These are phyloP conservation scores for Russula abietina DNA, from an alignment of 768 basidiomycete species.

Conservation along the genomic window DNA sequence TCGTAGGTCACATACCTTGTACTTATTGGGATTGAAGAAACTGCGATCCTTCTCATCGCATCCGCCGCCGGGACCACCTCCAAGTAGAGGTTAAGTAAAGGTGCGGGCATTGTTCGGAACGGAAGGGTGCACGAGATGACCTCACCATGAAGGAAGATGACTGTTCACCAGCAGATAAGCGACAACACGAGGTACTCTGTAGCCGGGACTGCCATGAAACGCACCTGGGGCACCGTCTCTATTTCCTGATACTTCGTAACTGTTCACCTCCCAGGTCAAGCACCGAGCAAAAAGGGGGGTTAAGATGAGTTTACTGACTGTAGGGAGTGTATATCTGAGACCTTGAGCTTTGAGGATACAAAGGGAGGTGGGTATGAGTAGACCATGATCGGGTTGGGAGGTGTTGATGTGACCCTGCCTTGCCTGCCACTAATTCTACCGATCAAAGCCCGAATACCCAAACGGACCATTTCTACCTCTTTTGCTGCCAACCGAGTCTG, in stretches of 20 bases:
- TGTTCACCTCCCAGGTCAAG: constrained; percentile 6
- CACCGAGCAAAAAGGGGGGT: neutral
- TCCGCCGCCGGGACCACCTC: constrained; percentile 81
- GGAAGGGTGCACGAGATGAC: neutral
- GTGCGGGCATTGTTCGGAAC: neutral
- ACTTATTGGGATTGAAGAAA: constrained; percentile 82
- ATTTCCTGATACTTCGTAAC: constrained; percentile 25
- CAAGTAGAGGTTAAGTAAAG: neutral
- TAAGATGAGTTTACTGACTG: constrained; percentile 13
- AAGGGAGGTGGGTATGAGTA: constrained; percentile 20
- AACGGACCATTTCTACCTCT: constrained; percentile 4
- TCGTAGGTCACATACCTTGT: constrained; percentile 54
- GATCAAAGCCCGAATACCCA: constrained; percentile 9
- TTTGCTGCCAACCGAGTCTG: too few relatives aligned
- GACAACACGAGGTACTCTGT: too few relatives aligned
- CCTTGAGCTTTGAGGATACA: constrained; percentile 20
- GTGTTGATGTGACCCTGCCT: too few relatives aligned
- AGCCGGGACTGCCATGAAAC: neutral
- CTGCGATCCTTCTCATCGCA: constrained; percentile 57
- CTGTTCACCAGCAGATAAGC: constrained; percentile 5
- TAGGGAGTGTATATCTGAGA: constrained; percentile 23
- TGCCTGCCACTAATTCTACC: neutral
- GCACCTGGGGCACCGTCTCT: constrained; percentile 21
- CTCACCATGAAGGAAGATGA: constrained; percentile 25
- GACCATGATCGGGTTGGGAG: neutral